Conservation (phyloP, 345 rosid species). For the Melaleuca quinquenervia region DNA sequence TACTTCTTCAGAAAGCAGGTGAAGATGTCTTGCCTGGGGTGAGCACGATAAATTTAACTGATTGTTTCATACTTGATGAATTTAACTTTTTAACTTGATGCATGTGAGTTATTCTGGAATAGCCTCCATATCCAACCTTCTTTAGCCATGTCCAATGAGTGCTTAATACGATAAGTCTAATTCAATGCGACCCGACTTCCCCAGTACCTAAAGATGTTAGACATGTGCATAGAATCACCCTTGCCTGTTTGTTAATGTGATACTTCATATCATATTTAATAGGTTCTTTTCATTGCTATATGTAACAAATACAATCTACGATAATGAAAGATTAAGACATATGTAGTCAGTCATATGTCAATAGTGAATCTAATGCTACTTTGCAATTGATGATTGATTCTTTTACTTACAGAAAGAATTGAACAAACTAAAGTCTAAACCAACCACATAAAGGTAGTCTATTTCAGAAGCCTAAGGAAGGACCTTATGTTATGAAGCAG, state of each 20-base stretch:
- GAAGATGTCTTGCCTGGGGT: slow-evolving; percentile 78
- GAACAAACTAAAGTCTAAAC: background rate
- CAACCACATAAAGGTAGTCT: background rate
- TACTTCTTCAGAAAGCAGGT: slow-evolving; percentile 56
- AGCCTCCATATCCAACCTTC: background rate
- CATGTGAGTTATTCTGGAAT: background rate
- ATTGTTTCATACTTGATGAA: background rate
- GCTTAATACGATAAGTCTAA: background rate
- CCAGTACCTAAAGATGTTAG: background rate
- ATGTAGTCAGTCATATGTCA: background rate
- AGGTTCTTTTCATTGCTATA: background rate
- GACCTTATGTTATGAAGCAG: background rate
- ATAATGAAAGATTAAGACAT: background rate
- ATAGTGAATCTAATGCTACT: background rate
- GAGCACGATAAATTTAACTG: slow-evolving; percentile 6
- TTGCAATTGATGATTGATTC: background rate
- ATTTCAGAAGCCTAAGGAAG: background rate
- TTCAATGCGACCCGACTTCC: too few relatives aligned
- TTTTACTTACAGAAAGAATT: background rate
- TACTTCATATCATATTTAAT: background rate
- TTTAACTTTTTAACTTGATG: background rate
- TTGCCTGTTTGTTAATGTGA: background rate
- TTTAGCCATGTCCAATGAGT: too few relatives aligned
- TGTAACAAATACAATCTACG: background rate
- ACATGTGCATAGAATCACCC: background rate